A percentile compares a stretch with the other conserved stretches of the same genome.
These are phyloP conservation scores for Globisporangium uncinulatum DNA, from an alignment of 352 stramenopile genomes.

Conservation along the genomic window DNA sequence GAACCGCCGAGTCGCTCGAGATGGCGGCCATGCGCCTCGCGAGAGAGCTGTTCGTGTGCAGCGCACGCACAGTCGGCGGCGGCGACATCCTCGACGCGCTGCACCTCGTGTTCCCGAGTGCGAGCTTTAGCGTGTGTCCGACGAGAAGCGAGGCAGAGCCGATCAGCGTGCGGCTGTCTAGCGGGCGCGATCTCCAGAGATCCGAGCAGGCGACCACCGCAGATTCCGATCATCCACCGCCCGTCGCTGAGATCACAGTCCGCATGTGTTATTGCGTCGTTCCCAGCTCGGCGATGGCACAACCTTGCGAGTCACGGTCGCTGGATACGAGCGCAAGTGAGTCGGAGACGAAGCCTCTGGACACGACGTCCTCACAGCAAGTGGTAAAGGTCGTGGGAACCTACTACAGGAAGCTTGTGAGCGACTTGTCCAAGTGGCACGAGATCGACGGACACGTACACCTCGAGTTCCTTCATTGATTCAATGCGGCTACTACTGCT, in stretches of 20 bases:
- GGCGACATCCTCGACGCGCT: constrained; percentile 67
- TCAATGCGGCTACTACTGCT: background rate
- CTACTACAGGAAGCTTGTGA: constrained; percentile 6
- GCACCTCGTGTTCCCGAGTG: constrained; percentile 38
- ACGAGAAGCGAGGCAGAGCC: constrained; percentile 32
- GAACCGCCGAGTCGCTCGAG: constrained; percentile 13
- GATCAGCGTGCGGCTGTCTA: constrained; percentile 30
- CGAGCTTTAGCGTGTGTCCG: constrained; percentile 51
- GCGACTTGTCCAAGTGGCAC: constrained; percentile 6
- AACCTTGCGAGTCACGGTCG: background rate
- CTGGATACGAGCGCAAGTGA: too few species aligned
- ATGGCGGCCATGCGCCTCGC: constrained; percentile 55
- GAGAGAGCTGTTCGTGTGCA: constrained; percentile 48
- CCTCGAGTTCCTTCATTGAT: background rate
- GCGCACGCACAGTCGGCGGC: constrained; percentile 54
- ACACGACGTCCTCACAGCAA: too few species aligned
- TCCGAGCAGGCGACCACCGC: background rate
- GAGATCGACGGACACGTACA: constrained; percentile 7
- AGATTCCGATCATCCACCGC: background rate
- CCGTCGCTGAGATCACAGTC: constrained; percentile 27
- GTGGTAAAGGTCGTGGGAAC: constrained; percentile 3
- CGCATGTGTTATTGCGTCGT: constrained; percentile 38
- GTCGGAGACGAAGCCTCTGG: too few species aligned
- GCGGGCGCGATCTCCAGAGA: background rate
- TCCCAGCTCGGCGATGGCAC: constrained; percentile 6